Base-by-base conservation (phyloP, 179 eudicot species). In the Actinidia arguta region DNA sequence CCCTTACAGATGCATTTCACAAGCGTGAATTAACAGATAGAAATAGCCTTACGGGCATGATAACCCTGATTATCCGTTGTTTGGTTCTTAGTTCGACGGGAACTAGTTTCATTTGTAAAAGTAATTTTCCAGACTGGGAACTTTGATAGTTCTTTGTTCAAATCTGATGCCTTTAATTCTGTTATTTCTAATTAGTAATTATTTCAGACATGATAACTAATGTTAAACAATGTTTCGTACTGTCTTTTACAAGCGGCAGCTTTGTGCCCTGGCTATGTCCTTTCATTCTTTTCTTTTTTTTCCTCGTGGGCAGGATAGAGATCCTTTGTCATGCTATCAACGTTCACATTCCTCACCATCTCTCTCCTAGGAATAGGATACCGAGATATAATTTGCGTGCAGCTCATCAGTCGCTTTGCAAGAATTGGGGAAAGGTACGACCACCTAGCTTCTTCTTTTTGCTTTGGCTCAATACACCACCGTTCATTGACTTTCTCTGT, bases 351-450 rank as follows among this genome's bases (percentile, higher is more conserved):
- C 99, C 99, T 58, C 99, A 96, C 78, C 99, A 96, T 69, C 88
- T 96, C 75, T 96, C 99, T 76, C 91, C 98, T 4, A 90, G 90
- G 81, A 96, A n/a, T n/a, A n/a, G n/a, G n/a, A n/a, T 96, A 81
- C 99, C 99, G 62, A 93, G 98, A 89, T 96, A 96, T 84, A 94
- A 96, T 85, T 86, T 96, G 88, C 86, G 94, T 68, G 95, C 93
- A 27, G 99, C 99, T 79, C 95, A 96, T 50, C 85, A 92, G 68
- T 94, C 98, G 70, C 92, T 96, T n/a, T 91, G 85, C 52, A 87
- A 94, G 50, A 94, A 94, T 48, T 96, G 99, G 98, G 99, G 97
- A 87, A 96, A 92, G 92, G 99, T 94, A 88, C n/a, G n/a, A n/a
- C n/a, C n/a, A n/a, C n/a, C n/a, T n/a, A n/a, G n/a, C n/a, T n/a